Percentiles rank a stretch among this genome's conserved stretches.
These are phyloP conservation scores for Phytophthora pini DNA, from an alignment of 352 stramenopile species.

Conservation along the genomic window DNA sequence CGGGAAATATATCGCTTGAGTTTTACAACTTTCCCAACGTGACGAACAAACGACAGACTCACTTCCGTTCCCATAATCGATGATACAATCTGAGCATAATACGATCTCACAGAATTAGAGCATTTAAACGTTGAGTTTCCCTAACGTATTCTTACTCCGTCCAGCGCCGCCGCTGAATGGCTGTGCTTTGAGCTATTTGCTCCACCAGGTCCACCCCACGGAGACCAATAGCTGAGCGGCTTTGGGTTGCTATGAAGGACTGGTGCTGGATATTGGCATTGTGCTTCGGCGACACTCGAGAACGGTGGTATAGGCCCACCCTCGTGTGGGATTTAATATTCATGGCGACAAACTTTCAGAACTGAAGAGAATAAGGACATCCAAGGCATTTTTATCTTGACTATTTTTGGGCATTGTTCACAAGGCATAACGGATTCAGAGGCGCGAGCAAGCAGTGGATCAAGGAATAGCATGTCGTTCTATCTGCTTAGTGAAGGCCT, in stretches of 20 bases:
- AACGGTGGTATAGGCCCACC: constrained; percentile 1
- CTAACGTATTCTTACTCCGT: constrained; percentile 44
- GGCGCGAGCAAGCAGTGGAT: constrained; percentile 7
- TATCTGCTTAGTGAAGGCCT: constrained; percentile 77
- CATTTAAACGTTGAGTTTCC: background rate
- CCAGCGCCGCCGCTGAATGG: constrained; percentile 62
- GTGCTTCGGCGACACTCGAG: constrained; percentile 8
- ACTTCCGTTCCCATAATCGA: constrained; percentile 69
- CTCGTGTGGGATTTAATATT: constrained; percentile 13
- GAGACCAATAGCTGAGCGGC: constrained; percentile 23
- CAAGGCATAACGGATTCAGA: constrained; percentile 17
- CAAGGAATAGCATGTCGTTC: constrained; percentile 53
- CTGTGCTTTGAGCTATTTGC: constrained; percentile 51
- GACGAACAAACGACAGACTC: constrained; percentile 1
- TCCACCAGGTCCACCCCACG: constrained; percentile 61
- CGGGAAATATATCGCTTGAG: no score
- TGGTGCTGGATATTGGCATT: constrained; percentile 11
- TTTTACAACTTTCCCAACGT: background rate
- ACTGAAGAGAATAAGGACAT: background rate
- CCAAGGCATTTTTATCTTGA: no score
- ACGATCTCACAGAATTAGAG: constrained; percentile 2
- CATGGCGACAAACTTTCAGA: constrained; percentile 3
- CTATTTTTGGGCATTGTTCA: no score
- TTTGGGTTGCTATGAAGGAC: constrained; percentile 13
- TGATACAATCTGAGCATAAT: constrained; percentile 48